Evolutionary conservation across 306 rosid species (phyloP).

Genomic region (Abrus precatorius): DNA sequence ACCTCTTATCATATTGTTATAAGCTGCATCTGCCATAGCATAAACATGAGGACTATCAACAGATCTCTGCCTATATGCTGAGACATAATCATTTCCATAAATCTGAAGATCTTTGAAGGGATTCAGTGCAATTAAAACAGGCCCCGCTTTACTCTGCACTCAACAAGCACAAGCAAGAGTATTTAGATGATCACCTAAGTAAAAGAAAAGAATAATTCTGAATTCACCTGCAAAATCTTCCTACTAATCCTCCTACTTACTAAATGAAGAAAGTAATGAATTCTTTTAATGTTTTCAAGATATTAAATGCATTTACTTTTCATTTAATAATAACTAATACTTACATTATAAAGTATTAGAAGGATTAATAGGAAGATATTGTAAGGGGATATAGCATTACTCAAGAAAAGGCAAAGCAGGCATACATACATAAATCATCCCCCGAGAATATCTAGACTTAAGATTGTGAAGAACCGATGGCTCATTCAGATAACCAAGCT

Average conservation of each 20-base stretch:
- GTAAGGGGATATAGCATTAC: neutral
- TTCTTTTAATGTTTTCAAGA: neutral
- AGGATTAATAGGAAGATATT: conserved; percentile 9
- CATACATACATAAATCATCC: conserved; percentile 79
- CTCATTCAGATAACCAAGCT: conserved; percentile 87
- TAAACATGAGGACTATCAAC: conserved; percentile 75
- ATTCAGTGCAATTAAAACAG: conserved; percentile 83
- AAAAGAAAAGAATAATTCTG: conserved; percentile 18
- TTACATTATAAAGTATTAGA: neutral
- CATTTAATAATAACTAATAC: neutral
- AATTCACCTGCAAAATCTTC: neutral
- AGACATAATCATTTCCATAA: conserved; percentile 66
- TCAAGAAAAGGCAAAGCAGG: conserved; percentile 41
- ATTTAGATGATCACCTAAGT: conserved; percentile 37
- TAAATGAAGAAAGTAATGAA: neutral
- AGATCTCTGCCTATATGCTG: conserved; percentile 64
- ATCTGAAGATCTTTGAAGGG: conserved; percentile 76
- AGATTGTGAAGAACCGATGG: conserved; percentile 89
- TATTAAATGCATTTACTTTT: neutral
- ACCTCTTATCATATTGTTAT: conserved; percentile 83
- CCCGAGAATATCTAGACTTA: conserved; percentile 73
- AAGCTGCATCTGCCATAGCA: conserved; percentile 71
- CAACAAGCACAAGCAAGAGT: conserved; percentile 49
- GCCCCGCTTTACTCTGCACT: conserved; percentile 92
- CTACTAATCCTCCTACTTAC: conserved; percentile 9